phyloP scores from a whole-genome alignment of 2,329 filamentous ascomycete species.

The Colletotrichum scovillei region DNA sequence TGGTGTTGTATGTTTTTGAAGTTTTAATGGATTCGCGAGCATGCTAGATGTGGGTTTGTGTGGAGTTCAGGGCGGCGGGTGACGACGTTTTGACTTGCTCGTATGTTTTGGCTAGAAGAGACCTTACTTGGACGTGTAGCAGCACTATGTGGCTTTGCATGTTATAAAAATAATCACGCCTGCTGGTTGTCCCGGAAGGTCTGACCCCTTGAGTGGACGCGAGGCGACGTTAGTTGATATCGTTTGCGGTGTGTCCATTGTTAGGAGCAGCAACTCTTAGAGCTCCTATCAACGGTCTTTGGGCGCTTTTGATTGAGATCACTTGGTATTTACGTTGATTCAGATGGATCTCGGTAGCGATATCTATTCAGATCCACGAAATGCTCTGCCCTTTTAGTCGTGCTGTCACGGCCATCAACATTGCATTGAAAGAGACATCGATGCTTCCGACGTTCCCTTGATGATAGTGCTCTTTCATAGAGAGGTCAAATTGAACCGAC shows the following conservation, averaged over 20 bases:
- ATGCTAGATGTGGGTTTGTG: neutral
- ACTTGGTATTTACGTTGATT: neutral
- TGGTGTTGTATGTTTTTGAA: neutral
- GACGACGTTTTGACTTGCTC: neutral
- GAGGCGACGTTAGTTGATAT: neutral
- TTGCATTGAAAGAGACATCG: neutral
- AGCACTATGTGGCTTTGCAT: neutral
- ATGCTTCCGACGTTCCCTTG: neutral
- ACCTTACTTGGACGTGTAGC: neutral
- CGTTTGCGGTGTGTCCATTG: neutral
- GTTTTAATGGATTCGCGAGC: neutral
- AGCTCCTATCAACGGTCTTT: neutral
- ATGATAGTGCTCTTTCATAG: neutral
- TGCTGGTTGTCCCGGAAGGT: neutral
- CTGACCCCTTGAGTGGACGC: neutral
- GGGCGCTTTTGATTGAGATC: neutral
- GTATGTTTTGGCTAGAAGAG: neutral
- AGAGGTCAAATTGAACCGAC: accelerated
- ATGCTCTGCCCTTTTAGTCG: no score
- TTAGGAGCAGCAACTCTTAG: neutral
- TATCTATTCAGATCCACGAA: neutral
- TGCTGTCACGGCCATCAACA: neutral
- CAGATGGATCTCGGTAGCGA: neutral
- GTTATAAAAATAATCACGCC: neutral
- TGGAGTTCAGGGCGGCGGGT: neutral